A percentile compares a stretch with the other conserved stretches of the same genome.
phyloP scores from a whole-genome alignment of 2,329 filamentous ascomycete species.

The Geosmithia morbida region DNA sequence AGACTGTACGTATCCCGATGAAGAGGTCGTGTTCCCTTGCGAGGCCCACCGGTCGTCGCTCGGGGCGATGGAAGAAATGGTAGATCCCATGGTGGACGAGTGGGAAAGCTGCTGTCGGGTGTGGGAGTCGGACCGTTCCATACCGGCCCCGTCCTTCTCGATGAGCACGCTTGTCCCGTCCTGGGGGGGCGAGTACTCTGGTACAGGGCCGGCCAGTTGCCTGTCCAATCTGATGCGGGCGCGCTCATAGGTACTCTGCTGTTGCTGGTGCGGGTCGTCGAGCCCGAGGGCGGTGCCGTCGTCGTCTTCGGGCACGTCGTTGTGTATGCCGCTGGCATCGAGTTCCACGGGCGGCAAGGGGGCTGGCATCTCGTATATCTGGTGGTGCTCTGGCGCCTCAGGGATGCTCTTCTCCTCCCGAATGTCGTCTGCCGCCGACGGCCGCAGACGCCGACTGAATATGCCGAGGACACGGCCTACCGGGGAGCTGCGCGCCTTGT shows the following conservation, averaged over 20 bases:
- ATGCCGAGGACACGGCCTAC: neutral
- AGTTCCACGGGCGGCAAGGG: constrained; percentile 32
- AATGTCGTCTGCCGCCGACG: neutral
- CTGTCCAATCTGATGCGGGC: constrained; percentile 34
- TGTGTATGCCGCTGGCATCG: constrained; percentile 18
- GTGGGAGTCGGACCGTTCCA: neutral
- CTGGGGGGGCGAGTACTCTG: constrained; percentile 30
- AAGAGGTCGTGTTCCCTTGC: neutral
- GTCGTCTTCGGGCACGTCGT: constrained; percentile 17
- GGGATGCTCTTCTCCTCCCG: constrained; percentile 12
- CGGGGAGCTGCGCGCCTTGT: neutral
- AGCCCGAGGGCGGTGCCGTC: constrained; percentile 12
- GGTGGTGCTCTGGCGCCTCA: constrained; percentile 22
- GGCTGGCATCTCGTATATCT: constrained; percentile 37
- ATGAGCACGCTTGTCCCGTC: constrained; percentile 10
- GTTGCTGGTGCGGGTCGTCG: neutral
- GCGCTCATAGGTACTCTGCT: constrained; percentile 31
- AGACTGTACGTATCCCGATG: neutral
- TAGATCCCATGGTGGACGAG: neutral
- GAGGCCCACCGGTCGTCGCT: too few species aligned
- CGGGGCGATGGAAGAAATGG: neutral
- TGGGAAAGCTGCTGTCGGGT: neutral
- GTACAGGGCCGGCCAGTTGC: constrained; percentile 33
- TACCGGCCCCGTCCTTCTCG: constrained; percentile 12
- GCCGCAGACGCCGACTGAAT: neutral